phyloP scores from a whole-genome alignment of 768 basidiomycete genomes.

The Daedalea quercina region DNA sequence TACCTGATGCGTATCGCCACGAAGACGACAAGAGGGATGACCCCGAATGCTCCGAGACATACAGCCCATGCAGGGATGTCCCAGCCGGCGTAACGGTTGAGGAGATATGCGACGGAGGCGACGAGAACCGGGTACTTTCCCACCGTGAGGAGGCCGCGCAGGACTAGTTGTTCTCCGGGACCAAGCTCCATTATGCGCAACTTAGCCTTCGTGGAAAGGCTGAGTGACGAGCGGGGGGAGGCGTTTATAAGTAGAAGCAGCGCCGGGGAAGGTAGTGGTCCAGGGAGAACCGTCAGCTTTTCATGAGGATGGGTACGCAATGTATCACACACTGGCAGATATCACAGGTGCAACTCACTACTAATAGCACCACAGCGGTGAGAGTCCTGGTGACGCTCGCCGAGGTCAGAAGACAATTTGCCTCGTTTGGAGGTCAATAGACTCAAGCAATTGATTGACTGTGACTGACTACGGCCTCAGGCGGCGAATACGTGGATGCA shows the following conservation, averaged over 20 bases:
- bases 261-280: no score
- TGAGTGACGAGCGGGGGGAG: not conserved
- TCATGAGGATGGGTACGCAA: no score
- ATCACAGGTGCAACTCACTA: no score
- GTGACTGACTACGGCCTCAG: no score
- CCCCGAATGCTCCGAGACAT: slow-evolving; percentile 1
- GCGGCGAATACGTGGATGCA: no score
- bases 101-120: not conserved
- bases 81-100: not conserved
- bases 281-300: no score
- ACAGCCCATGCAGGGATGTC: slow-evolving; percentile 9
- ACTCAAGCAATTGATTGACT: no score
- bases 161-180: slow-evolving; percentile 8
- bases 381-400: no score
- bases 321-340: no score
- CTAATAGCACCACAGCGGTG: no score
- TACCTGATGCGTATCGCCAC: slow-evolving; percentile 3
- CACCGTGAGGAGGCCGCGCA: slow-evolving; percentile 4
- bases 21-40: slow-evolving; percentile 6
- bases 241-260: not conserved
- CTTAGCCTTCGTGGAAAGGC: not conserved
- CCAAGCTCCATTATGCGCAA: slow-evolving; percentile 3
- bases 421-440: no score
- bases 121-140: slow-evolving; percentile 5
- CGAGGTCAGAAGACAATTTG: no score